phyloP scores from a whole-genome alignment of 2,329 filamentous ascomycete species.

The Basipetospora chlamydospora region DNA sequence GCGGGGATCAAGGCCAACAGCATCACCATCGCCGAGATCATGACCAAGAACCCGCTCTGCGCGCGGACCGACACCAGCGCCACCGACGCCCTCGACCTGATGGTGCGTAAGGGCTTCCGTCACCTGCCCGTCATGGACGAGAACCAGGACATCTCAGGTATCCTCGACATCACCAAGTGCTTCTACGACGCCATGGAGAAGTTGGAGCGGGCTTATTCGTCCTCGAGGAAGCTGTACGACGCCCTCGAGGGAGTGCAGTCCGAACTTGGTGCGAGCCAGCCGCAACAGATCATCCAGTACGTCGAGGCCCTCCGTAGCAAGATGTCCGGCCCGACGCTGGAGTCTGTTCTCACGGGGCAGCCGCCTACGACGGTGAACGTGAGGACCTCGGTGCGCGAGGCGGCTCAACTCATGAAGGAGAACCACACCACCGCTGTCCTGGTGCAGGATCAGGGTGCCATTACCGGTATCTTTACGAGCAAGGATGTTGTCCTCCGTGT shows the following conservation, averaged over 20 bases:
- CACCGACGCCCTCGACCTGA: slow-evolving; percentile 90
- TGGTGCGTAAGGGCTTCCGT: slow-evolving; percentile 96
- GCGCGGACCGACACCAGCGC: slow-evolving; percentile 95
- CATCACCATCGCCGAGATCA: slow-evolving; percentile 93
- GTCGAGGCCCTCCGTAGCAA: slow-evolving; percentile 89
- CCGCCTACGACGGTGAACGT: slow-evolving; percentile 93
- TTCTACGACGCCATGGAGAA: slow-evolving; percentile 99
- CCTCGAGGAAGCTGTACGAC: slow-evolving; percentile 95
- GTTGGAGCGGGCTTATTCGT: slow-evolving; percentile 90
- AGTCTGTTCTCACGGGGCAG: slow-evolving; percentile 82
- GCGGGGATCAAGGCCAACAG: slow-evolving; percentile 76
- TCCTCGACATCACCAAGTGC: slow-evolving; percentile 97
- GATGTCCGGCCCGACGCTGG: slow-evolving; percentile 95
- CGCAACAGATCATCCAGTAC: slow-evolving; percentile 97
- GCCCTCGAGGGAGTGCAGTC: slow-evolving; percentile 95
- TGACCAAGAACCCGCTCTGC: slow-evolving; percentile 98
- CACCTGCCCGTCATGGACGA: slow-evolving; percentile 99
- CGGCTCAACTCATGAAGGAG: slow-evolving; percentile 92
- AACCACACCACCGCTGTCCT: slow-evolving; percentile 94
- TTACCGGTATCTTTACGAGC: slow-evolving; percentile 98
- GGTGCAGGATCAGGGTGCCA: slow-evolving; percentile 91
- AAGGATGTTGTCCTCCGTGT: slow-evolving; percentile 97
- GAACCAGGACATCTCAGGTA: slow-evolving; percentile 97
- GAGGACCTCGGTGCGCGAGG: slow-evolving; percentile 89
- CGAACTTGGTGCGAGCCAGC: slow-evolving; percentile 86